Percentiles rank a stretch among this genome's conserved stretches.
phyloP scores from a whole-genome alignment of 441 rosid species.

The Adansonia madagascariensis region DNA sequence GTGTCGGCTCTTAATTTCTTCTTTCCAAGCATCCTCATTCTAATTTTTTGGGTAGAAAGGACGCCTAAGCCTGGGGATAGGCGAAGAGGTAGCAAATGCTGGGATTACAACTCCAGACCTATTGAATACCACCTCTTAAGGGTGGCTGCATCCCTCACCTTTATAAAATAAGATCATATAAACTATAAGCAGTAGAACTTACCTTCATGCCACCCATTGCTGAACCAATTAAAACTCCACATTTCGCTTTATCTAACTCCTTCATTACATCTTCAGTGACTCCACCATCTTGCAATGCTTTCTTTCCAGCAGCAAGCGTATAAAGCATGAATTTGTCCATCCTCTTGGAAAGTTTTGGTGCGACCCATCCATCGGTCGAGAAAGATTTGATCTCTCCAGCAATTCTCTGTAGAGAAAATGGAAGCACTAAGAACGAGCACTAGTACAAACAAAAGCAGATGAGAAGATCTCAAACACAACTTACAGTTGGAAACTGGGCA shows the following conservation, averaged over 20 bases:
- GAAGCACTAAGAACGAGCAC: conserved; percentile 17
- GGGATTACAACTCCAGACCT: too few relatives aligned
- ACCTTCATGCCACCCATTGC: conserved; percentile 79
- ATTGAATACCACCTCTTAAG: too few relatives aligned
- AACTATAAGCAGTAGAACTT: conserved; percentile 11
- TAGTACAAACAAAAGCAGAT: conserved; percentile 23
- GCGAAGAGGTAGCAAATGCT: too few relatives aligned
- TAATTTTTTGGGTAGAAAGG: too few relatives aligned
- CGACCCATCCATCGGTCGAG: conserved; percentile 90
- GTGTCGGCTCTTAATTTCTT: not conserved
- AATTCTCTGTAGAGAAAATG: conserved; percentile 61
- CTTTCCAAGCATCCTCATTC: not conserved
- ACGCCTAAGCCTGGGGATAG: too few relatives aligned
- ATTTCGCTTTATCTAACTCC: conserved; percentile 55
- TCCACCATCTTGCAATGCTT: conserved; percentile 96
- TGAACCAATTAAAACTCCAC: conserved; percentile 73
- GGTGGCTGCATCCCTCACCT: not conserved
- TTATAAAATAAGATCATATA: too few relatives aligned
- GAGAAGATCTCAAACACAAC: conserved; percentile 28
- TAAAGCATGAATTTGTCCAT: conserved; percentile 99
- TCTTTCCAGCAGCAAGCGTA: conserved; percentile 96
- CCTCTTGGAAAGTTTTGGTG: conserved; percentile 90
- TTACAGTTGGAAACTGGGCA: conserved; percentile 75
- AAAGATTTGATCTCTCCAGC: conserved; percentile 96
- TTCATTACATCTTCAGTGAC: conserved; percentile 80